Evolutionary conservation across 306 rosid genomes (phyloP).

Genomic region (Pterocarpus macrocarpus): DNA sequence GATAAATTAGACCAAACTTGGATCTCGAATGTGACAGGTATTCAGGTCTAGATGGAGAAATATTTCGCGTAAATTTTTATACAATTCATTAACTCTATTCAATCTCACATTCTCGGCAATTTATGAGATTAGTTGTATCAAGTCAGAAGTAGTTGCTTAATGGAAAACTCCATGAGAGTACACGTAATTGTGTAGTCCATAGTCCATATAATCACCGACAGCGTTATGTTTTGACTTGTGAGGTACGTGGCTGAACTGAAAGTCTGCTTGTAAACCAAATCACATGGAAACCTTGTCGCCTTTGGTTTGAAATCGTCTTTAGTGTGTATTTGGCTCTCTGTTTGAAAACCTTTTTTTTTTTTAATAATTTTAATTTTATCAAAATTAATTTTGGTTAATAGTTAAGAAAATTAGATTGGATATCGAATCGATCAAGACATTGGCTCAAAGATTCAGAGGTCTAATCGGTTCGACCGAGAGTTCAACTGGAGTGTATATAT

Average conservation of each 20-base stretch:
- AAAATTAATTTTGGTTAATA: no score
- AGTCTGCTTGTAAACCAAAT: constrained; percentile 7
- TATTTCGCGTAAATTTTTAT: not conserved
- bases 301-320: not conserved
- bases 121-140: not conserved
- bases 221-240: not conserved
- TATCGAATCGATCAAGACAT: no score
- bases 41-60: no score
- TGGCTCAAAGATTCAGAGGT: no score
- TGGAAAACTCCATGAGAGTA: constrained; percentile 15
- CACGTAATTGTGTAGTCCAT: not conserved
- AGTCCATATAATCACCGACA: not conserved
- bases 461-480: no score
- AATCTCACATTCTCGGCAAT: not conserved
- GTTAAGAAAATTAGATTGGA: no score
- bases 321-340: not conserved
- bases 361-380: no score
- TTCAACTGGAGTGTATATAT: no score
- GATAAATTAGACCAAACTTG: no score
- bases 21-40: no score
- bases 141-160: constrained; percentile 21
- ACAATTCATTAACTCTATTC: not conserved
- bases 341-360: no score
- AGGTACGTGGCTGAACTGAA: constrained; percentile 12
- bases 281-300: not conserved